Percentiles rank a stretch among this genome's conserved stretches.
These are phyloP conservation scores for Nakazawaea populi DNA, from an alignment of 805 yeast species.

Conservation along the genomic window DNA sequence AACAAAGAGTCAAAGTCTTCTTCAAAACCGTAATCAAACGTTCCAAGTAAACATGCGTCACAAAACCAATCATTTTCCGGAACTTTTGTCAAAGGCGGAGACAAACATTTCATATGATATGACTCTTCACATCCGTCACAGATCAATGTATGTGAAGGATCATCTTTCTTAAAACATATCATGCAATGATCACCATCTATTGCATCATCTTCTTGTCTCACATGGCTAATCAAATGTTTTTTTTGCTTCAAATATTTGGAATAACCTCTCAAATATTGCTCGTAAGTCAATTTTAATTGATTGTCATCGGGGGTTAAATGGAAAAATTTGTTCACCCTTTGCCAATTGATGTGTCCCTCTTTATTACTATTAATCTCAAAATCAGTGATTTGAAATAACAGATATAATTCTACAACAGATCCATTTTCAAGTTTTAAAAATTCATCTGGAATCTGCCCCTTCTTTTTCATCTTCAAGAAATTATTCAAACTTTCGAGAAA, in stretches of 20 bases:
- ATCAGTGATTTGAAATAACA: slow-evolving; percentile 27
- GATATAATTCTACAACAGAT: slow-evolving; percentile 25
- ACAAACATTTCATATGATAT: slow-evolving; percentile 65
- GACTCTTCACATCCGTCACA: slow-evolving; percentile 75
- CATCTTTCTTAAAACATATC: slow-evolving; percentile 40
- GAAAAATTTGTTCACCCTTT: slow-evolving; percentile 1
- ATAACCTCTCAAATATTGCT: slow-evolving; percentile 22
- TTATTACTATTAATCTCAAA: slow-evolving; percentile 10
- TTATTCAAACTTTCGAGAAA: slow-evolving; percentile 59
- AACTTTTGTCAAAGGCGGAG: slow-evolving; percentile 43
- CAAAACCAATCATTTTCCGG: slow-evolving; percentile 76
- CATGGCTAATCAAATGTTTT: slow-evolving; percentile 6
- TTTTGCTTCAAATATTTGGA: slow-evolving; percentile 25
- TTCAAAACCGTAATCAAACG: slow-evolving; percentile 85
- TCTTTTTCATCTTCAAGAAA: slow-evolving; percentile 40
- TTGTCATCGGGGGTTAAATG: not conserved
- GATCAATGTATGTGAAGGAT: slow-evolving; percentile 41
- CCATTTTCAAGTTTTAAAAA: slow-evolving; percentile 9
- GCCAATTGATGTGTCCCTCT: slow-evolving; percentile 12
- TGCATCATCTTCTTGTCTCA: slow-evolving; percentile 11
- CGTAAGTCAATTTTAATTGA: slow-evolving; percentile 19
- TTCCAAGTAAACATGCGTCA: slow-evolving; percentile 76
- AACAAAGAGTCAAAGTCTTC: slow-evolving; percentile 49
- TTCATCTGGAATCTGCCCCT: slow-evolving; percentile 8
- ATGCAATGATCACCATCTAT: slow-evolving; percentile 9